phyloP scores from a whole-genome alignment of 2,329 filamentous ascomycete genomes.

The Xylariaceae sp. region DNA sequence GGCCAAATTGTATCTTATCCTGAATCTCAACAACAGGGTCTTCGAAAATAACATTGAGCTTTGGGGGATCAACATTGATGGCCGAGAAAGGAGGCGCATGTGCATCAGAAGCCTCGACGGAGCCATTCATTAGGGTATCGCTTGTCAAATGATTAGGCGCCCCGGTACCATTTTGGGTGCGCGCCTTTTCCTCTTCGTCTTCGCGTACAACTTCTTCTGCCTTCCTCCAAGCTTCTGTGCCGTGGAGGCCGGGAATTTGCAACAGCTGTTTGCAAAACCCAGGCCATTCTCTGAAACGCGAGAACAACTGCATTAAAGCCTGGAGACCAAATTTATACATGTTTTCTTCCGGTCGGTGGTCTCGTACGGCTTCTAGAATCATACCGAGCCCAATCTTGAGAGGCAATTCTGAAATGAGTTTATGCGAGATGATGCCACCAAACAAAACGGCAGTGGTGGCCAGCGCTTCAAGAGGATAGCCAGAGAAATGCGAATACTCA shows the following conservation, averaged over 20 bases:
- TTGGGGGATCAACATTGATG: conserved; percentile 75
- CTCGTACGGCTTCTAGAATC: conserved; percentile 94
- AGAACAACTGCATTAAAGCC: conserved; percentile 85
- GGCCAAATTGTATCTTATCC: conserved; percentile 91
- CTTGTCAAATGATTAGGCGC: conserved; percentile 44
- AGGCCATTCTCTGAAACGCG: conserved; percentile 90
- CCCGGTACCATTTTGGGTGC: conserved; percentile 59
- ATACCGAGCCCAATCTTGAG: conserved; percentile 94
- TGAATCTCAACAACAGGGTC: conserved; percentile 85
- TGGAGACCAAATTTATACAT: conserved; percentile 99
- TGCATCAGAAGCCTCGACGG: conserved; percentile 70
- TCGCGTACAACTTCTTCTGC: conserved; percentile 80
- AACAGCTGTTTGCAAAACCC: conserved; percentile 87
- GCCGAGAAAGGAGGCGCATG: conserved; percentile 76
- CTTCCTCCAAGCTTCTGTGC: conserved; percentile 82
- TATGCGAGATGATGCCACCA: conserved; percentile 93
- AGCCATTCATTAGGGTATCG: conserved; percentile 72
- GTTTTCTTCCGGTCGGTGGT: conserved; percentile 79
- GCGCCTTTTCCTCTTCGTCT: conserved; percentile 64
- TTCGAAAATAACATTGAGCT: conserved; percentile 69
- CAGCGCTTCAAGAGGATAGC: conserved; percentile 94
- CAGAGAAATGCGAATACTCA: conserved; percentile 93
- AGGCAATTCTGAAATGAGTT: conserved; percentile 86
- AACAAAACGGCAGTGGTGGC: conserved; percentile 96
- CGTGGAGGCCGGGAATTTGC: conserved; percentile 79